Evolutionary conservation across 306 rosid species (phyloP), one percentile per base, ranked within the genome.

Genomic region (Luffa aegyptiaca): DNA sequence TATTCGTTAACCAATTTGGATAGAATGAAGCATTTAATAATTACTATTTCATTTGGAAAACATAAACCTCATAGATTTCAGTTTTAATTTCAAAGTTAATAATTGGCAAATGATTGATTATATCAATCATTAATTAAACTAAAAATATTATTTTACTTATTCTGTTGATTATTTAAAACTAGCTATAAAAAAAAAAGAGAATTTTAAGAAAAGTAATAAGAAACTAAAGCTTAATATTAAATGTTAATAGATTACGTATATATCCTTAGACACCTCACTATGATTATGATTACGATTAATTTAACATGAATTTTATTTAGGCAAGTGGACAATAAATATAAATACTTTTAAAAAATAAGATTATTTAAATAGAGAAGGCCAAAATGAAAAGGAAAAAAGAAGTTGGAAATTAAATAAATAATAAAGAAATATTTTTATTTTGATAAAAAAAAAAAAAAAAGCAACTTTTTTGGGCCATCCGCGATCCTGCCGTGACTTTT

Each of bases 401-500:
- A 4, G n/a, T 11, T 5, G 41, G 17, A 61, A 26, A 10, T 21
- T 39, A 26, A 61, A 20, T 20, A 57, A 37, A 6, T 6, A 12
- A 6, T 4, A 2, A 14, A 1, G 2, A 3, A 65, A 37, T 7
- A 65, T 5, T 65, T 6, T 3, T 31, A 33, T 1, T 45, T 6
- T 45, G 1, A 4, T 17, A 18, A 20, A 1, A 5, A 1, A 61
- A 31, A 1, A 61, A 31, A 64, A 64, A 36, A 64, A 36, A 64
- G 21, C 21, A 4, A 36, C 44, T 16, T 46, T 59, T 71, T 21
- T 46, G 20, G 55, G 56, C 3, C 72, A 65, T 65, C 48, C 8
- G 11, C 18, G 57, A 71, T 73, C 45, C 49, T 73, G 78, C 61
- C 78, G 44, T 16, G 61, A 73, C 78, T 73, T 73, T 73, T 13